Evolutionary conservation across 305 asterid species (phyloP).

Genomic region (Nicotiana rustica): DNA sequence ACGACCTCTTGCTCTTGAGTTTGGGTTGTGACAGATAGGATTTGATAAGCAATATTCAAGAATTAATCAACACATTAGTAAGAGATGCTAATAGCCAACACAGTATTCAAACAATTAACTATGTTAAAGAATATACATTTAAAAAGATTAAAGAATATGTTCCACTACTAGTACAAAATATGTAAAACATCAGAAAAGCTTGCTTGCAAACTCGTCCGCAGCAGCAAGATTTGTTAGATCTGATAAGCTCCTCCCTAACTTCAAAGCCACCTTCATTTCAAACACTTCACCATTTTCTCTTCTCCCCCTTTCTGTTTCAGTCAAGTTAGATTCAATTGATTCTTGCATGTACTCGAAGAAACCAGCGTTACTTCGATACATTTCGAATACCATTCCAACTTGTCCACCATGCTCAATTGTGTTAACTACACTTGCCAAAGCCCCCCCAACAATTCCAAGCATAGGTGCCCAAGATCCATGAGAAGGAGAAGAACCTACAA

Average conservation of each 20-base stretch:
- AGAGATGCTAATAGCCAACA: neutral
- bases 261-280: slow-evolving; percentile 64
- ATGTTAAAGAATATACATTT: neutral
- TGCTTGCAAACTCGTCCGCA: slow-evolving; percentile 12
- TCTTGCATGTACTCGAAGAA: slow-evolving; percentile 68
- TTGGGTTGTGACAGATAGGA: neutral
- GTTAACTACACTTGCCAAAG: slow-evolving; percentile 69
- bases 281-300: slow-evolving; percentile 73
- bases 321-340: slow-evolving; percentile 55
- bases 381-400: slow-evolving; percentile 81
- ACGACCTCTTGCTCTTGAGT: neutral
- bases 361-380: slow-evolving; percentile 80
- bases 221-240: slow-evolving; percentile 61
- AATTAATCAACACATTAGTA: neutral
- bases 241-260: slow-evolving; percentile 71
- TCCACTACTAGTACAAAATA: neutral
- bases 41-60: neutral
- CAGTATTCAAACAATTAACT: neutral
- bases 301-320: slow-evolving; percentile 48
- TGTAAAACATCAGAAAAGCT: slow-evolving; percentile 35
- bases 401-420: slow-evolving; percentile 72
- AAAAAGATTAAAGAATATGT: slow-evolving; percentile 26
- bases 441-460: slow-evolving; percentile 62
- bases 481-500: slow-evolving; percentile 35
- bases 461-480: slow-evolving; percentile 50